Percentiles rank a stretch among this genome's conserved stretches.
Conservation (phyloP, 768 basidiomycete genomes). For the Leccinum rimulosum region DNA sequence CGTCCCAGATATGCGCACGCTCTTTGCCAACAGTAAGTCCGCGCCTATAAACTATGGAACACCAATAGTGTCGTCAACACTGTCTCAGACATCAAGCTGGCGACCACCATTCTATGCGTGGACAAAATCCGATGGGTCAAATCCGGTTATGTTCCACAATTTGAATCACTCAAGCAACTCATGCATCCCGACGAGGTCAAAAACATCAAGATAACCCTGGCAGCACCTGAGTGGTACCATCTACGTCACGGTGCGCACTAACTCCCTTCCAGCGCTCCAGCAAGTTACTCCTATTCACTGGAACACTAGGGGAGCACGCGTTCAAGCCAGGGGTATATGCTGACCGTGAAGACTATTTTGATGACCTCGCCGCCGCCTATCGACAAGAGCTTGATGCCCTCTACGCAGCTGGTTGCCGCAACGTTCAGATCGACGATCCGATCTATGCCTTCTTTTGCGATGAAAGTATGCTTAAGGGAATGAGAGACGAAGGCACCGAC, state of each 20-base stretch:
- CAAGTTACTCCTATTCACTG: neutral
- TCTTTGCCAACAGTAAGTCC: conserved; percentile 17
- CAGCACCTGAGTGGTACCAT: conserved; percentile 71
- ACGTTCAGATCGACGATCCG: conserved; percentile 48
- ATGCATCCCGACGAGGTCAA: conserved; percentile 61
- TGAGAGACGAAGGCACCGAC: conserved; percentile 60
- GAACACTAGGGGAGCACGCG: conserved; percentile 18
- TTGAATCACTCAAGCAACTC: conserved; percentile 57
- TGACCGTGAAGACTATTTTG: conserved; percentile 42
- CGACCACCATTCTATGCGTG: conserved; percentile 33
- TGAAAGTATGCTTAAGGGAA: conserved; percentile 50
- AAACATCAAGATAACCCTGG: conserved; percentile 69
- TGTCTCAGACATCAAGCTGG: conserved; percentile 17
- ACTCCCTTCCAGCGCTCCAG: neutral
- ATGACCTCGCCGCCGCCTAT: conserved; percentile 47
- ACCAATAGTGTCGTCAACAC: neutral
- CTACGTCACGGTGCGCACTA: conserved; percentile 53
- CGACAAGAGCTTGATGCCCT: conserved; percentile 43
- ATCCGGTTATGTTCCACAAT: conserved; percentile 63
- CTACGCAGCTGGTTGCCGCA: conserved; percentile 42
- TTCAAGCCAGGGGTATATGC: conserved; percentile 19
- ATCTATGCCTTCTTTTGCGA: conserved; percentile 63
- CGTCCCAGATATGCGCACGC: conserved; percentile 26
- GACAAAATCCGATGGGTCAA: conserved; percentile 61
- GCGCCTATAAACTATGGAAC: neutral